A percentile compares a stretch with the other conserved stretches of the same genome.
Conservation (phyloP, 2,329 filamentous ascomycete genomes). For the Hirsutella thompsonii region DNA sequence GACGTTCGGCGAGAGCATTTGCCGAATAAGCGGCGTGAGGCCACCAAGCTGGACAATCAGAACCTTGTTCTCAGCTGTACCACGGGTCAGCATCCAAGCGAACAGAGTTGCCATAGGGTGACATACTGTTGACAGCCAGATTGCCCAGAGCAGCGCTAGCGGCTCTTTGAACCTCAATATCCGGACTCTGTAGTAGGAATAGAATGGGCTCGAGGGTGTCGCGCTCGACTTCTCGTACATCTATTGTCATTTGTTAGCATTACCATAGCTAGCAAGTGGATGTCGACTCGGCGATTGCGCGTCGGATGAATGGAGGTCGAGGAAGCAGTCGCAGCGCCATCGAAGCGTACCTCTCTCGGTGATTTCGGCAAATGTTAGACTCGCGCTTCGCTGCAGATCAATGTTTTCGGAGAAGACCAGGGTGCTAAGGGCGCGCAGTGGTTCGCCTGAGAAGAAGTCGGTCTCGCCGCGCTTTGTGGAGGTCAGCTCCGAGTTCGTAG, state of each 20-base stretch:
- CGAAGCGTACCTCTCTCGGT: constrained; percentile 74
- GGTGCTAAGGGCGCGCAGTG: constrained; percentile 83
- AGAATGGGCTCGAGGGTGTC: constrained; percentile 94
- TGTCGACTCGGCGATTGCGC: not conserved
- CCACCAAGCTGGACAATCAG: constrained; percentile 88
- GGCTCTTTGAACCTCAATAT: constrained; percentile 93
- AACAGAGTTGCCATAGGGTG: not conserved
- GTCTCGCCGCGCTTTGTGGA: constrained; percentile 71
- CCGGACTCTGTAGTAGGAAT: constrained; percentile 84
- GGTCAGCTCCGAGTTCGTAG: not conserved
- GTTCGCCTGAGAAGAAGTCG: constrained; percentile 96
- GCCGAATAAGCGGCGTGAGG: constrained; percentile 79
- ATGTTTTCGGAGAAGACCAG: constrained; percentile 98
- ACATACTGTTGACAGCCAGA: constrained; percentile 87
- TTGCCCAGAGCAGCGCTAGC: constrained; percentile 94
- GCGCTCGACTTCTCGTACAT: constrained; percentile 91
- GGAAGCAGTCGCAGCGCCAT: not conserved
- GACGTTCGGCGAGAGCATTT: constrained; percentile 97
- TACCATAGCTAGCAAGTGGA: not conserved
- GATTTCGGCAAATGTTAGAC: constrained; percentile 96
- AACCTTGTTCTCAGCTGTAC: constrained; percentile 88
- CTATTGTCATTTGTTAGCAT: constrained; percentile 30
- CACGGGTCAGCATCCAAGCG: constrained; percentile 20
- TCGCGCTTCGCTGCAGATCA: constrained; percentile 91
- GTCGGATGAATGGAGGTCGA: not conserved